phyloP scores from a whole-genome alignment of 164 flowering plant species.

The Umbilicus rupestris region DNA sequence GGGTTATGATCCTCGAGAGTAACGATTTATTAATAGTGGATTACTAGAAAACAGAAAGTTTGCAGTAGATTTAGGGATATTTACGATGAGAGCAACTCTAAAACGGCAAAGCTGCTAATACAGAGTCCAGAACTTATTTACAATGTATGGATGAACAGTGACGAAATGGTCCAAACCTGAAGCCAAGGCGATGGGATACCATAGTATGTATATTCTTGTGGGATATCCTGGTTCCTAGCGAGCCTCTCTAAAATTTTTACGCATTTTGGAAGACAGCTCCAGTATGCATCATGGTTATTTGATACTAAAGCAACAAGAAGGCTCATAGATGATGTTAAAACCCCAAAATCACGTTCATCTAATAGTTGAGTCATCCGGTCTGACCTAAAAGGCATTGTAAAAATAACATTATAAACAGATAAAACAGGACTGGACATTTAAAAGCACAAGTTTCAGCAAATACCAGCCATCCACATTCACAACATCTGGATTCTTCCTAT shows the following conservation, averaged over 20 bases:
- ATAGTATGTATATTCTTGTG: conserved; percentile 96
- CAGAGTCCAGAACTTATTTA: neutral
- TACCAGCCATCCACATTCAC: conserved; percentile 99
- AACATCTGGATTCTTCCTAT: conserved; percentile 93
- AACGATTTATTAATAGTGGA: too few relatives aligned
- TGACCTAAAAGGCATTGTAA: conserved; percentile 44
- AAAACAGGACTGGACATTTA: neutral
- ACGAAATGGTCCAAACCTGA: conserved; percentile 53
- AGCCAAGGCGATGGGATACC: conserved; percentile 99
- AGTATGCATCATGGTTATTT: conserved; percentile 79
- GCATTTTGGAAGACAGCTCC: conserved; percentile 97
- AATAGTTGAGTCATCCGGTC: conserved; percentile 96
- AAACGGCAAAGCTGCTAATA: too few relatives aligned
- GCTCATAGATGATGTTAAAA: conserved; percentile 96
- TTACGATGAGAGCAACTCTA: too few relatives aligned
- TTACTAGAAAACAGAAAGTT: too few relatives aligned
- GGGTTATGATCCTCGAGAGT: too few relatives aligned
- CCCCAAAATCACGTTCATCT: conserved; percentile 98
- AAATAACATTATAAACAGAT: neutral
- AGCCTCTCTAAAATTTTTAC: conserved; percentile 89
- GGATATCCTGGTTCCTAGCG: conserved; percentile 91
- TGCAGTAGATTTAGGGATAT: too few relatives aligned
- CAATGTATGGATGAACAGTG: neutral
- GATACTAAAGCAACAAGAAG: conserved; percentile 94
- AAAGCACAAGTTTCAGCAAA: conserved; percentile 6